Percentiles rank a stretch among this genome's conserved stretches.
These are phyloP conservation scores for Cercospora zeina DNA, from an alignment of 2,329 filamentous ascomycete genomes.

Conservation along the genomic window DNA sequence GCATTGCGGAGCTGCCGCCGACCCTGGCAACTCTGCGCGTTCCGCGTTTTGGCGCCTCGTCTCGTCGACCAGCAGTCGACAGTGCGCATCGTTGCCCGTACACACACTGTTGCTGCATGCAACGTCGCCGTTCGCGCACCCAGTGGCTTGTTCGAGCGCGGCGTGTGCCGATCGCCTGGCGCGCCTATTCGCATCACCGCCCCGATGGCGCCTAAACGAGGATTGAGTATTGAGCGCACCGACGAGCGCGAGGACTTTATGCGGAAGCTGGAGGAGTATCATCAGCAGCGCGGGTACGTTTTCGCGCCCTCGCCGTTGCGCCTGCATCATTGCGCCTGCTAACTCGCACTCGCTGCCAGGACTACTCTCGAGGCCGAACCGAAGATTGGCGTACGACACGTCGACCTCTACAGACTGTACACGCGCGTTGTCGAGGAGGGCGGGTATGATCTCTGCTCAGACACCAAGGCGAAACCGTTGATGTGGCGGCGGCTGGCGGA, in stretches of 20 bases:
- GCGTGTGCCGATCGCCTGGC: not conserved
- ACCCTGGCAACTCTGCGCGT: not conserved
- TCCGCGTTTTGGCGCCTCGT: not conserved
- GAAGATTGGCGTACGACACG: conserved; percentile 72
- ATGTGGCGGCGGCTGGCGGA: conserved; percentile 79
- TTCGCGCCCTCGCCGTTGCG: not conserved
- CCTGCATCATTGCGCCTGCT: conserved; percentile 10
- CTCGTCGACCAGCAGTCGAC: not conserved
- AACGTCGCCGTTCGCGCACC: not conserved
- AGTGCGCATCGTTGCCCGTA: not conserved
- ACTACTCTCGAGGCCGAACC: conserved; percentile 78
- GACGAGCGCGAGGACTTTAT: conserved; percentile 79
- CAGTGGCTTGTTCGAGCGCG: not conserved
- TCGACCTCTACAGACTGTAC: conserved; percentile 78
- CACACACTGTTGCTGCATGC: not conserved
- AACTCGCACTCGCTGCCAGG: conserved; percentile 41
- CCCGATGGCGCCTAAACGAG: conserved; percentile 50
- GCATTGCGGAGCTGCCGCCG: not conserved
- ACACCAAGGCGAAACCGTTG: conserved; percentile 71
- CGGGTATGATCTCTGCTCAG: conserved; percentile 77
- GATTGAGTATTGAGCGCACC: conserved; percentile 51
- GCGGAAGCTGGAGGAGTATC: conserved; percentile 68
- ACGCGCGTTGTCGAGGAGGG: conserved; percentile 73
- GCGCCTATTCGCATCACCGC: conserved; percentile 7
- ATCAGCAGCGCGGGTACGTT: conserved; percentile 69